Percentiles rank a stretch among this genome's conserved stretches.
These are phyloP conservation scores for Posidonia australis DNA, from an alignment of 106 monocot genomes.

Conservation along the genomic window DNA sequence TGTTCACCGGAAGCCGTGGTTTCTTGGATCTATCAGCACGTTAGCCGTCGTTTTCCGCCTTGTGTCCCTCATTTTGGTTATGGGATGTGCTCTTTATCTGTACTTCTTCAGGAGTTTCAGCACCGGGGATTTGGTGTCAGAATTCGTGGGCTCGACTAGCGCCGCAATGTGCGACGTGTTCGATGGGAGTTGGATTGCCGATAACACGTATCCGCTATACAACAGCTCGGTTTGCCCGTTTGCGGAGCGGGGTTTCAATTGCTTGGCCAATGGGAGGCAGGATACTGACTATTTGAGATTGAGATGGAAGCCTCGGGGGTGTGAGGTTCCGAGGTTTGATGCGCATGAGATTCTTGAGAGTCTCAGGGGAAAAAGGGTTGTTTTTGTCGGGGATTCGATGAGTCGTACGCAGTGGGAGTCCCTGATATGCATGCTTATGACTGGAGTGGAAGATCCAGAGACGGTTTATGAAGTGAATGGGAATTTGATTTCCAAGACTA, in stretches of 20 bases:
- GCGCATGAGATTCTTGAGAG: slow-evolving; percentile 32
- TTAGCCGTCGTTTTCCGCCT: slow-evolving; percentile 33
- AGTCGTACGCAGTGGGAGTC: slow-evolving; percentile 99
- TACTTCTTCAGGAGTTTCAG: slow-evolving; percentile 27
- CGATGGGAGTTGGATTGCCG: slow-evolving; percentile 73
- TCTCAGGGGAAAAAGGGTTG: slow-evolving; percentile 66
- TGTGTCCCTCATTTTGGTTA: slow-evolving; percentile 26
- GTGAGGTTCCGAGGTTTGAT: slow-evolving; percentile 62
- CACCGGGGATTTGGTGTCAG: slow-evolving; percentile 10
- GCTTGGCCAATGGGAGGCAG: slow-evolving; percentile 79
- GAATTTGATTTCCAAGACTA: slow-evolving; percentile 78
- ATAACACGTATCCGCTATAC: slow-evolving; percentile 52
- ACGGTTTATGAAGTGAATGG: slow-evolving; percentile 83
- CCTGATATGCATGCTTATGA: slow-evolving; percentile 89
- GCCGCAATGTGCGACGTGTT: slow-evolving; percentile 45
- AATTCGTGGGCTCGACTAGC: slow-evolving; percentile 6
- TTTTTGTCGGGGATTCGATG: slow-evolving; percentile 97
- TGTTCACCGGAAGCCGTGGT: slow-evolving; percentile 30
- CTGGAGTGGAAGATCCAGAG: slow-evolving; percentile 49
- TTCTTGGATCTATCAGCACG: slow-evolving; percentile 20
- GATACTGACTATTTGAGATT: slow-evolving; percentile 70
- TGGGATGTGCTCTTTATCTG: slow-evolving; percentile 32
- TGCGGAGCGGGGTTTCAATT: slow-evolving; percentile 84
- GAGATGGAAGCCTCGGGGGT: slow-evolving; percentile 79
- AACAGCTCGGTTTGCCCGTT: slow-evolving; percentile 86